Percentiles rank a stretch among this genome's conserved stretches.
These are phyloP conservation scores for Leishmania amazonensis DNA, from an alignment of 208 protist species.

Conservation along the genomic window DNA sequence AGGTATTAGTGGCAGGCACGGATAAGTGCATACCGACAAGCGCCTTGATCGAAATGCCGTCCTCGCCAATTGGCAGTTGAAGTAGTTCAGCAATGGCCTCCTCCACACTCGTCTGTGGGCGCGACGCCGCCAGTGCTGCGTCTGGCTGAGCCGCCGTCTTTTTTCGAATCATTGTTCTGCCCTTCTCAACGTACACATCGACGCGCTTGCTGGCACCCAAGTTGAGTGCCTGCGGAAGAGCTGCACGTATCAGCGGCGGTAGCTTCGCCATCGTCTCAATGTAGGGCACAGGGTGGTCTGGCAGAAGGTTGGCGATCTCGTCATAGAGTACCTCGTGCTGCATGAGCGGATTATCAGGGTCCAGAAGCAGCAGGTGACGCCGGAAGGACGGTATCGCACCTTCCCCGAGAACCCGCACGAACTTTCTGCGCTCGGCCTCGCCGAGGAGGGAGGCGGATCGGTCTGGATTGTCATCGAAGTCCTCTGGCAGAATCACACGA, in stretches of 20 bases:
- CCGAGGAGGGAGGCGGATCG: slow-evolving; percentile 53
- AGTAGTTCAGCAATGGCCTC: slow-evolving; percentile 72
- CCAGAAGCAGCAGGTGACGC: slow-evolving; percentile 72
- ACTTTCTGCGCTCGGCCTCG: slow-evolving; percentile 48
- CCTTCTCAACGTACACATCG: slow-evolving; percentile 30
- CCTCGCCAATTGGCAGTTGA: slow-evolving; percentile 50
- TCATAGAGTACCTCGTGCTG: slow-evolving; percentile 66
- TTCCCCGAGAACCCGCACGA: slow-evolving; percentile 43
- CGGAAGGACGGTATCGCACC: slow-evolving; percentile 67
- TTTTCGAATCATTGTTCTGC: slow-evolving; percentile 50
- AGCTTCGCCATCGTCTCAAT: slow-evolving; percentile 36
- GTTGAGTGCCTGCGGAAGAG: slow-evolving; percentile 48
- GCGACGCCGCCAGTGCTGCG: background rate
- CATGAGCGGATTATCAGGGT: slow-evolving; percentile 83
- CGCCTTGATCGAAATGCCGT: slow-evolving; percentile 56
- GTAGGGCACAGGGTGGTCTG: slow-evolving; percentile 42
- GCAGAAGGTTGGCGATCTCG: slow-evolving; percentile 70
- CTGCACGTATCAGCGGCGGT: slow-evolving; percentile 74
- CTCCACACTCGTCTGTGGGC: slow-evolving; percentile 51
- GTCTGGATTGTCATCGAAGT: slow-evolving; percentile 61
- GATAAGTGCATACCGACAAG: slow-evolving; percentile 51
- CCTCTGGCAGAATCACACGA: slow-evolving; percentile 64
- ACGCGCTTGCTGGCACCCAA: slow-evolving; percentile 47
- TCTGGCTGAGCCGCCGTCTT: slow-evolving; percentile 13
- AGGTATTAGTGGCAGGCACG: slow-evolving; percentile 29